These are phyloP conservation scores for Rhodotorula graminis DNA, from an alignment of 768 basidiomycete genomes.

Conservation along the genomic window DNA sequence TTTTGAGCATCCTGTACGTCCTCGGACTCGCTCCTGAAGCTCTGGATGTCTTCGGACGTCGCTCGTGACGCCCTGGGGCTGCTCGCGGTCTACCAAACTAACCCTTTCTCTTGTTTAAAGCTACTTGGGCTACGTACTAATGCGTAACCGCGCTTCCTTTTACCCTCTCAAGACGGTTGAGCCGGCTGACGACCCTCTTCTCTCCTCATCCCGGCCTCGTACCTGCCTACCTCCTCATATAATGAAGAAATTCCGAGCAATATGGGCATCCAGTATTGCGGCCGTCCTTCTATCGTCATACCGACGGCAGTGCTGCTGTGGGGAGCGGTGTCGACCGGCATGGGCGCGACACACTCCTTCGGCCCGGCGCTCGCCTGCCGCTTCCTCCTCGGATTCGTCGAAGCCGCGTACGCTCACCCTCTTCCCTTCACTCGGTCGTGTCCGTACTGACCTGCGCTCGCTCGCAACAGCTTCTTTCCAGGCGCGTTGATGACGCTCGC, in stretches of 20 bases:
- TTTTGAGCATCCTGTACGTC: slow-evolving; percentile 18
- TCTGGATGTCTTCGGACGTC: too few species aligned
- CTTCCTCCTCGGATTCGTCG: background rate
- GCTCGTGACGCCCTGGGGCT: too few species aligned
- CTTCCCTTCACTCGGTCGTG: too few species aligned
- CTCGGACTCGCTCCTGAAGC: too few species aligned
- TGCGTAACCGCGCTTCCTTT: too few species aligned
- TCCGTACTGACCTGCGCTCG: too few species aligned
- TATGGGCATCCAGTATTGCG: slow-evolving; percentile 43
- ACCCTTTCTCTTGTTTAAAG: too few species aligned
- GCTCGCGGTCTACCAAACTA: too few species aligned
- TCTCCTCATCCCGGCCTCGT: background rate
- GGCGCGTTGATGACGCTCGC: background rate
- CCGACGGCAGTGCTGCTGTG: slow-evolving; percentile 53
- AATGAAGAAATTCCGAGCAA: slow-evolving; percentile 41
- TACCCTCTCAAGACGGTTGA: too few species aligned
- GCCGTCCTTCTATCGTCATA: slow-evolving; percentile 46
- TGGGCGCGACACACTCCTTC: slow-evolving; percentile 55
- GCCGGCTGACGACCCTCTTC: background rate
- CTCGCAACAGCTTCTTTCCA: background rate
- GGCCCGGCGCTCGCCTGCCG: slow-evolving; percentile 42
- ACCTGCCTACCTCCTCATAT: background rate
- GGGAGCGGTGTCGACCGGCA: slow-evolving; percentile 54
- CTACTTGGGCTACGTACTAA: slow-evolving; percentile 42
- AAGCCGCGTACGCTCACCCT: background rate